Evolutionary conservation across 2,329 filamentous ascomycete species (phyloP).

Genomic region (Nemania serpens): DNA sequence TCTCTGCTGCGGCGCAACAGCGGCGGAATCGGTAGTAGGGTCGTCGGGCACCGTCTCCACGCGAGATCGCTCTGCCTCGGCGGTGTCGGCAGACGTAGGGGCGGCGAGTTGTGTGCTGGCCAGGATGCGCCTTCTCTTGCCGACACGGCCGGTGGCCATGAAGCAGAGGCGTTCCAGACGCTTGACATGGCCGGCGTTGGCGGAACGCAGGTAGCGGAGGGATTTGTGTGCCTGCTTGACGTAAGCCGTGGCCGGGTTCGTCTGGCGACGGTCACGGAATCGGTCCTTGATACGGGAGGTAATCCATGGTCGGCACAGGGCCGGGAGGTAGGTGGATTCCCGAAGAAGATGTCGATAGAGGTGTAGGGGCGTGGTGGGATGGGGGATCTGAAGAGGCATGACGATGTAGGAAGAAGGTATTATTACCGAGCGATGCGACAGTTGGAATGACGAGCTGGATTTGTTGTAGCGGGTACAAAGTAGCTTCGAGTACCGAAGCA

Average conservation of each 20-base stretch:
- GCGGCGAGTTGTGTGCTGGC: constrained; percentile 45
- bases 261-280: constrained; percentile 49
- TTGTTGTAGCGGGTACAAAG: too few relatives aligned
- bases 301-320: constrained; percentile 52
- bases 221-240: constrained; percentile 48
- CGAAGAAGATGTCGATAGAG: constrained; percentile 65
- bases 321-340: constrained; percentile 64
- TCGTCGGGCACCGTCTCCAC: not conserved
- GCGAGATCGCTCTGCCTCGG: constrained; percentile 44
- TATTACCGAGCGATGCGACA: too few relatives aligned
- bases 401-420: not conserved
- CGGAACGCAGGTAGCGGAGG: constrained; percentile 57
- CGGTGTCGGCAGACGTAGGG: constrained; percentile 47
- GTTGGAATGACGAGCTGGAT: too few relatives aligned
- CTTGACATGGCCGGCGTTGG: constrained; percentile 54
- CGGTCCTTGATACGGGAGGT: constrained; percentile 49
- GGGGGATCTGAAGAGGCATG: constrained; percentile 45
- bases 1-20: not conserved
- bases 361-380: constrained; percentile 45
- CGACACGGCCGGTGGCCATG: constrained; percentile 57
- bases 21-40: not conserved
- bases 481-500: too few relatives aligned
- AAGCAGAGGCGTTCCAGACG: constrained; percentile 55
- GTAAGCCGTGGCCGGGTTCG: constrained; percentile 36
- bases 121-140: constrained; percentile 56